Evolutionary conservation across 768 basidiomycete species (phyloP), one percentile per base, ranked within the genome.

Genomic region (Lactarius hatsudake): DNA sequence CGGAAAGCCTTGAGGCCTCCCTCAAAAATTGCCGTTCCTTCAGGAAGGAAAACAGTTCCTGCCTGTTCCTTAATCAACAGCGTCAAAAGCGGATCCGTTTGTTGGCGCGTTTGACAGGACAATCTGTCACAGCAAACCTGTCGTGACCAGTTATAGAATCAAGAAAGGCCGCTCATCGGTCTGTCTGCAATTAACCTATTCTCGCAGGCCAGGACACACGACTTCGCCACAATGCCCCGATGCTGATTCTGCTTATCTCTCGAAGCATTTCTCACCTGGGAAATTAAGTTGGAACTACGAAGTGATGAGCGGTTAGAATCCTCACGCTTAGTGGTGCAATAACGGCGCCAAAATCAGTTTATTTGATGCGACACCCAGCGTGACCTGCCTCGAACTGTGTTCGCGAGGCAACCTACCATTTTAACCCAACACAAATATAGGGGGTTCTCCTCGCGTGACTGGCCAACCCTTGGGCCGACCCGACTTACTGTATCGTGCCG

Each of bases 201-300:
- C 54, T 28, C 60, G 55, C 62, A n/a, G 43, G 51, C 55, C 55
- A 43, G 38, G 23, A n/a, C n/a, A 51, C n/a, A 38, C 56, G 36
- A 58, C 42, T 64, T 60, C 28, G 67, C 67, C 63, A 68, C 67
- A 68, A 68, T 26, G 67, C 62, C 48, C 63, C 59, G 42, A 62
- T 56, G 30, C 61, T 28, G 30, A 42, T 66, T 51, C 48, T 23
- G 51, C 62, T 63, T 57, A 66, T 62, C 56, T 56, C 55, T 34
- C 28, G 51, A 63, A 7, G 12, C 30, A 42, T 66, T 51, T 36
- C 32, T 61, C 38, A 40, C 28, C 28, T 59, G 62, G 56, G 53
- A 63, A 63, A 32, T 59, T 67, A 67, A 54, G 66, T 67, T 67
- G 28, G 62, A 67, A 67, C 66, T 67, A 63, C 59, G 64, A 59